A percentile compares a stretch with the other conserved stretches of the same genome.
Evolutionary conservation across 805 yeast species (phyloP).

Genomic region (Wickerhamomyces xylosicus): DNA sequence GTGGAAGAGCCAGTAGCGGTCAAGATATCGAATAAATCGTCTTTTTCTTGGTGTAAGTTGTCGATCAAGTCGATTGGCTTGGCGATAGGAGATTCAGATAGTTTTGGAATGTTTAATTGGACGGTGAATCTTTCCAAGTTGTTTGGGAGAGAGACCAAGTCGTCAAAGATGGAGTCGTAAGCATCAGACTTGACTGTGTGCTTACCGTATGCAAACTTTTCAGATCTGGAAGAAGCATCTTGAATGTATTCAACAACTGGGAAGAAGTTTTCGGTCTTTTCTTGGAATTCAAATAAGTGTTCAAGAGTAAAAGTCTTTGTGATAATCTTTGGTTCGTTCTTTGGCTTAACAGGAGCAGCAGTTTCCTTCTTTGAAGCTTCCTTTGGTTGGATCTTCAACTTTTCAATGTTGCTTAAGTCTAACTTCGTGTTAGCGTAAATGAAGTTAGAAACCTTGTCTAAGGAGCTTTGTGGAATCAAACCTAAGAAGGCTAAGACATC

Average conservation of each 20-base stretch:
- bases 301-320: conserved; percentile 21
- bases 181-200: conserved; percentile 32
- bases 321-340: conserved; percentile 25
- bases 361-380: conserved; percentile 13
- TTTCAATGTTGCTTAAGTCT: conserved; percentile 61
- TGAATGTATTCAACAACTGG: conserved; percentile 23
- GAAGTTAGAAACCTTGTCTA: conserved; percentile 41
- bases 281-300: conserved; percentile 18
- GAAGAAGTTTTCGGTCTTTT: conserved; percentile 13
- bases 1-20: conserved; percentile 12
- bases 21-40: conserved; percentile 18
- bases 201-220: conserved; percentile 29
- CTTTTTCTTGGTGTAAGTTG: conserved; percentile 7
- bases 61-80: conserved; percentile 12
- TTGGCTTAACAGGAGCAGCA: conserved; percentile 13
- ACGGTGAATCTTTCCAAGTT: conserved; percentile 34
- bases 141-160: conserved; percentile 35
- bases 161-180: conserved; percentile 53
- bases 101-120: conserved; percentile 19
- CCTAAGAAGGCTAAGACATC: conserved; percentile 85
- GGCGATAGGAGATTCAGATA: conserved; percentile 7
- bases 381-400: conserved; percentile 20
- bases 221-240: conserved; percentile 36
- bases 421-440: conserved; percentile 48
- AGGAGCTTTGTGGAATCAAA: conserved; percentile 46